Evolutionary conservation across 164 flowering plant species (phyloP), one percentile per base, ranked within the genome.

Genomic region (Berberis thunbergii): DNA sequence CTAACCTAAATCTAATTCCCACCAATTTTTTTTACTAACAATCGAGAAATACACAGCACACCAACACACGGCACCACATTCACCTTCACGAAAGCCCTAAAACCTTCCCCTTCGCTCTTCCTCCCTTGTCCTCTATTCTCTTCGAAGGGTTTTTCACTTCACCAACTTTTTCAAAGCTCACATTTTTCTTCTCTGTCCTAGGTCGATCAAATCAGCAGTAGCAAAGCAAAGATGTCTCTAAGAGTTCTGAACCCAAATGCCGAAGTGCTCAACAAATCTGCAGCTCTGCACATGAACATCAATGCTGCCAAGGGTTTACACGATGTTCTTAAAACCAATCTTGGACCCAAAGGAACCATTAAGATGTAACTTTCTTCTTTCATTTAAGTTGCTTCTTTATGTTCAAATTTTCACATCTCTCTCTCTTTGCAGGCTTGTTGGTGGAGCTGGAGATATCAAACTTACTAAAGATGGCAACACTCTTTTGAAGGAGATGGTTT

Each of bases 401-500:
- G 1, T 45, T 7, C 39, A 11, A 4, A 43, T 64, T 4, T 54
- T 4, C 5, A 4, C n/a, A 43, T 13, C 43, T 40, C 4, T 43
- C 1, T 54, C 50, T 66, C 7, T 45, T 59, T 59, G 0, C 66
- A 93, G 97, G 98, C 99, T 94, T 78, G 99, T 94, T 73, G 99
- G 99, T 49, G 99, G 97, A 38, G 76, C 97, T 9, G 99, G 99
- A 8, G 99, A 94, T 56, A 94, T 94, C 64, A 94, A 94, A 68
- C 85, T 94, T 64, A 94, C 99, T 38, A 94, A 94, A 73, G 99
- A 94, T 64, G 99, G 99, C 1, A 94, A 94, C 80, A 91, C 99
- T 45, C 86, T 94, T 39, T 74, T 94, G 72, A 94, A 91, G 70
- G 99, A 94, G 72, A 94, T 94, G 99, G 99, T 89, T 49, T 45